These are phyloP conservation scores for Alternaria gansuensis DNA, from an alignment of 2,329 filamentous ascomycete species.

Conservation along the genomic window DNA sequence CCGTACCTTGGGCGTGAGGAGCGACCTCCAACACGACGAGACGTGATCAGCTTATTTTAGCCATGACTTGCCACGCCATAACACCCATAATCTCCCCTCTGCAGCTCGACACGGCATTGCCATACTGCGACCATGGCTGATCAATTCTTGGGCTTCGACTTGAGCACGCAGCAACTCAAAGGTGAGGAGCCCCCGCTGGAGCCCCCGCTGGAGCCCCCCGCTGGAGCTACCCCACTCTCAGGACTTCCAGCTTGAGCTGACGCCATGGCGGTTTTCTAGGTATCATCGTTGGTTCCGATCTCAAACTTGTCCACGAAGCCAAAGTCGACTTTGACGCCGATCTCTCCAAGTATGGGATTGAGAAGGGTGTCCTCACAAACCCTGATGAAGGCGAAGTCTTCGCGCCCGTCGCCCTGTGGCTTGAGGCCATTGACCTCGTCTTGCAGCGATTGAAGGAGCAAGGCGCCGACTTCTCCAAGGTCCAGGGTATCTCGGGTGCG, in stretches of 20 bases:
- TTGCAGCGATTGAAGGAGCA: slow-evolving; percentile 74
- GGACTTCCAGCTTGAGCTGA: slow-evolving; percentile 23
- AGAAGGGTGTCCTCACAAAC: slow-evolving; percentile 87
- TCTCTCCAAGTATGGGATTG: slow-evolving; percentile 73
- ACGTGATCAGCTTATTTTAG: slow-evolving; percentile 23
- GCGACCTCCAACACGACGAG: slow-evolving; percentile 31
- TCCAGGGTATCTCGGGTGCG: slow-evolving; percentile 86
- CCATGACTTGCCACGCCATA: slow-evolving; percentile 20
- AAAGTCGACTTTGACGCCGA: slow-evolving; percentile 97
- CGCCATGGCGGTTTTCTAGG: slow-evolving; percentile 59
- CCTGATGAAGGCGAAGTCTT: slow-evolving; percentile 86
- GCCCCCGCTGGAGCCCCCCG: slow-evolving; percentile 6
- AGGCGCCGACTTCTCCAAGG: slow-evolving; percentile 74
- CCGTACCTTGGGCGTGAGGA: slow-evolving; percentile 24
- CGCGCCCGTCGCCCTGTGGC: slow-evolving; percentile 91
- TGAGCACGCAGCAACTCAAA: slow-evolving; percentile 97
- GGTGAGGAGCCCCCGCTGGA: slow-evolving; percentile 60
- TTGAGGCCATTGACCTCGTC: slow-evolving; percentile 90
- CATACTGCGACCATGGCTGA: slow-evolving; percentile 46
- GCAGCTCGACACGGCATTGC: slow-evolving; percentile 5
- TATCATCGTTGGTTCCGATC: slow-evolving; percentile 82
- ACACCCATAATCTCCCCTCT: neutral
- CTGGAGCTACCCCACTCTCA: slow-evolving; percentile 39
- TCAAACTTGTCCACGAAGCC: slow-evolving; percentile 82
- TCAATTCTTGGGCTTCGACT: slow-evolving; percentile 90